A percentile compares a stretch with the other conserved stretches of the same genome.
Evolutionary conservation across 2,329 filamentous ascomycete genomes (phyloP).

Genomic region (Zopfia rhizophila): DNA sequence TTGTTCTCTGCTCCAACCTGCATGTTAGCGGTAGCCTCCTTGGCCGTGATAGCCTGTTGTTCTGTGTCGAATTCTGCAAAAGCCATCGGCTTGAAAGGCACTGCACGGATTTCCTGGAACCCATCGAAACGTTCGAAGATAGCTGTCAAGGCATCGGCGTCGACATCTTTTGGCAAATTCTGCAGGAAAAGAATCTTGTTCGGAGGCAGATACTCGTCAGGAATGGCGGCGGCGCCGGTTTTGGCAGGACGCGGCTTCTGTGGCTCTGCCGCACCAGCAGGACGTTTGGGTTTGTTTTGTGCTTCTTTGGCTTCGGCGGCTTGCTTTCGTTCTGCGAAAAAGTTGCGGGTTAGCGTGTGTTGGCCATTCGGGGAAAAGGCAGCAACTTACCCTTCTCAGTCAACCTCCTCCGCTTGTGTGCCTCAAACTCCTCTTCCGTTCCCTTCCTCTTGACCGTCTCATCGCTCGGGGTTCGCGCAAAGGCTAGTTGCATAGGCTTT

Average conservation of each 20-base stretch:
- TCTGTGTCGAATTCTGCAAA: slow-evolving; percentile 98
- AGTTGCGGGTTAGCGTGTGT: background rate
- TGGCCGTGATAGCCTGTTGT: slow-evolving; percentile 87
- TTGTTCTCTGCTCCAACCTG: slow-evolving; percentile 77
- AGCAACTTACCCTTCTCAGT: slow-evolving; percentile 83
- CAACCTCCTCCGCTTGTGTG: slow-evolving; percentile 82
- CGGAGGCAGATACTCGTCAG: slow-evolving; percentile 97
- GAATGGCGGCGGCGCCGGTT: slow-evolving; percentile 79
- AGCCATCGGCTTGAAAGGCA: slow-evolving; percentile 89
- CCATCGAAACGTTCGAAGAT: slow-evolving; percentile 93
- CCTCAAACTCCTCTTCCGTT: slow-evolving; percentile 83
- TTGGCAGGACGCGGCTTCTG: slow-evolving; percentile 69
- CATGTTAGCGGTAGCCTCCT: slow-evolving; percentile 92
- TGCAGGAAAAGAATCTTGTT: slow-evolving; percentile 97
- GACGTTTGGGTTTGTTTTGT: slow-evolving; percentile 77
- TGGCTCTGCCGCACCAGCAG: slow-evolving; percentile 59
- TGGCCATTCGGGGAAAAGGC: slow-evolving; percentile 14
- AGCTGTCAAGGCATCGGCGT: slow-evolving; percentile 78
- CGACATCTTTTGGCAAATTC: slow-evolving; percentile 88
- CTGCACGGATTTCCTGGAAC: slow-evolving; percentile 90
- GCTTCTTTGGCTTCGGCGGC: slow-evolving; percentile 82
- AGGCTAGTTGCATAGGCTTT: slow-evolving; percentile 86
- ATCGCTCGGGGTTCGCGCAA: slow-evolving; percentile 86
- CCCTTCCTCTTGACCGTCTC: slow-evolving; percentile 81
- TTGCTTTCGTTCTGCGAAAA: slow-evolving; percentile 75